Conservation (phyloP, 78 protist species). For the Guillardia theta region DNA sequence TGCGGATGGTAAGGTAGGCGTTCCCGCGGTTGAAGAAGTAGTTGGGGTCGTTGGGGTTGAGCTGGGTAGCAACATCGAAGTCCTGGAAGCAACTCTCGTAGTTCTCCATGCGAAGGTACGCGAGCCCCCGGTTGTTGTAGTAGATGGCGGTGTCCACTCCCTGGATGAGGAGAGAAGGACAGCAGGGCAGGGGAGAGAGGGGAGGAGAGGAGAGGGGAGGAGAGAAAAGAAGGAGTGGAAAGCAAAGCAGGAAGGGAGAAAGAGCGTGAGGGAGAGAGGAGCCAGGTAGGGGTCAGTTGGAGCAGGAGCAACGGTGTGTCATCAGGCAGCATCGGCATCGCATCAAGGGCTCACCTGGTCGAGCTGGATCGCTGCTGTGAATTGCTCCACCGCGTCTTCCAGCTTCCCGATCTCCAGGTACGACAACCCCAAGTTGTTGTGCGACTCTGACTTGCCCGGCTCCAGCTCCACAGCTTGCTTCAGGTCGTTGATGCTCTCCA, state of each 20-base stretch:
- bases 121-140: constrained; percentile 25
- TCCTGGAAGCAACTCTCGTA: background rate
- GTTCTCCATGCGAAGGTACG: constrained; percentile 1
- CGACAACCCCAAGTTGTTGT: constrained; percentile 16
- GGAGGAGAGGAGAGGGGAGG: no score
- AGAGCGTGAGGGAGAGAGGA: no score
- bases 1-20: background rate
- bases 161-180: background rate
- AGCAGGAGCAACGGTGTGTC: no score
- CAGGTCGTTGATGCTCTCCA: background rate
- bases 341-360: no score
- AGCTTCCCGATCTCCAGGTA: background rate
- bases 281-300: no score
- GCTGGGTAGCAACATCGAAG: background rate
- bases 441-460: background rate
- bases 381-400: background rate
- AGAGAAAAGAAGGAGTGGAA: no score
- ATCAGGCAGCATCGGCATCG: no score
- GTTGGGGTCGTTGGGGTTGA: constrained; percentile 26
- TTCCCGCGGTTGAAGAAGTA: constrained; percentile 25
- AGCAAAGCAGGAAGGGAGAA: no score
- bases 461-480: constrained; percentile 32
- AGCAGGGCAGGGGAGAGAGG: background rate
- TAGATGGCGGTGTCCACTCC: constrained; percentile 18
- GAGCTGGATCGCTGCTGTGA: constrained; percentile 7